Percentiles rank a stretch among this genome's conserved stretches.
These are phyloP conservation scores for Medicago truncatula DNA, from an alignment of 306 rosid species.

Conservation along the genomic window DNA sequence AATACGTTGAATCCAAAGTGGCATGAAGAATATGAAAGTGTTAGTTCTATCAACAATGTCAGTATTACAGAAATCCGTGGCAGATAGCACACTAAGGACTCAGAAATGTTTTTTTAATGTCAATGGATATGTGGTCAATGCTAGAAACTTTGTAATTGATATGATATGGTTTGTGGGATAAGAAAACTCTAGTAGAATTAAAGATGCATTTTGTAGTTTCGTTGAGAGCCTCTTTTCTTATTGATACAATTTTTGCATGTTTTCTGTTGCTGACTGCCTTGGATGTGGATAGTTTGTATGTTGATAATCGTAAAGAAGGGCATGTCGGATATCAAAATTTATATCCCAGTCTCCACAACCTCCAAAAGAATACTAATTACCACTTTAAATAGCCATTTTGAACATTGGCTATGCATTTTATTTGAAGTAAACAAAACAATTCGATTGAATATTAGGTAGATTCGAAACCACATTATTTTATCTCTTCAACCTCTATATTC, in stretches of 20 bases:
- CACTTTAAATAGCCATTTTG: too few species aligned
- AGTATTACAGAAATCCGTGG: constrained; percentile 15
- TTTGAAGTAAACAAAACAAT: too few species aligned
- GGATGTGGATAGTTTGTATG: too few species aligned
- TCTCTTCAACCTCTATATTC: too few species aligned
- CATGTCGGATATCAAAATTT: too few species aligned
- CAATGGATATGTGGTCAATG: background rate
- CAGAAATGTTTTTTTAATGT: background rate
- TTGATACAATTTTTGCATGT: background rate
- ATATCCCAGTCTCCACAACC: too few species aligned
- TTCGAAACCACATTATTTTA: too few species aligned
- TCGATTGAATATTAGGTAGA: too few species aligned
- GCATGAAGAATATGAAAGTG: background rate
- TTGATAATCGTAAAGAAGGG: too few species aligned
- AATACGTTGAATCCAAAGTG: background rate
- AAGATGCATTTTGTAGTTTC: background rate
- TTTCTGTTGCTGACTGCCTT: too few species aligned
- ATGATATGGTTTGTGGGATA: background rate
- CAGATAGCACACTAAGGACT: constrained; percentile 19
- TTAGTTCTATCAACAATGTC: background rate
- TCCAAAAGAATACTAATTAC: too few species aligned
- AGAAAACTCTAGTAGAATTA: background rate
- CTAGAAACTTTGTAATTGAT: background rate
- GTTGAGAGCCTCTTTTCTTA: background rate
- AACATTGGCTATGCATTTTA: too few species aligned